A percentile compares a stretch with the other conserved stretches of the same genome.
These are phyloP conservation scores for Corynascus novoguineensis DNA, from an alignment of 495 filamentous ascomycete genomes.

Conservation along the genomic window DNA sequence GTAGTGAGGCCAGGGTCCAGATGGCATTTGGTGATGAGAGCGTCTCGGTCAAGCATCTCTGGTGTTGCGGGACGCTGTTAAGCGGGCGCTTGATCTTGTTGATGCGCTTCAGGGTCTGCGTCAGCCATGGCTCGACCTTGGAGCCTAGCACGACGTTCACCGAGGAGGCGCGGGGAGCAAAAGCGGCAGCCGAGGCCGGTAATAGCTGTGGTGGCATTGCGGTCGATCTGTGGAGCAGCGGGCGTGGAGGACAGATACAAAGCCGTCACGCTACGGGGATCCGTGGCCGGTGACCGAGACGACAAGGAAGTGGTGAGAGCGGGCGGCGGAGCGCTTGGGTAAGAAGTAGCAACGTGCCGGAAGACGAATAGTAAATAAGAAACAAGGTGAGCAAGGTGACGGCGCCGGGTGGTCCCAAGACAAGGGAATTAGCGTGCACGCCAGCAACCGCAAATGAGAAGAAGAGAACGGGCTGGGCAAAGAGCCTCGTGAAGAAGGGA, in stretches of 20 bases:
- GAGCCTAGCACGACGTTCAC: slow-evolving; percentile 90
- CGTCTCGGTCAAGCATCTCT: slow-evolving; percentile 93
- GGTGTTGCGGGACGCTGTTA: slow-evolving; percentile 96
- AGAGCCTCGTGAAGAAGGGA: slow-evolving; percentile 44
- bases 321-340: slow-evolving; percentile 46
- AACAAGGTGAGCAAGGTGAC: slow-evolving; percentile 44
- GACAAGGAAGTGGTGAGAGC: slow-evolving; percentile 42
- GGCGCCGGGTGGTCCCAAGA: slow-evolving; percentile 52
- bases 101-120: slow-evolving; percentile 91
- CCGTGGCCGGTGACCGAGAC: slow-evolving; percentile 10
- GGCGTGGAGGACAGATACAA: slow-evolving; percentile 18
- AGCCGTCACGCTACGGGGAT: neutral
- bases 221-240: slow-evolving; percentile 24
- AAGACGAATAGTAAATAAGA: slow-evolving; percentile 52
- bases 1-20: slow-evolving; percentile 91
- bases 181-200: slow-evolving; percentile 91
- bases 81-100: slow-evolving; percentile 96
- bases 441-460: slow-evolving; percentile 48
- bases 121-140: slow-evolving; percentile 97
- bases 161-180: slow-evolving; percentile 84
- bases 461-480: slow-evolving; percentile 44
- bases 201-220: slow-evolving; percentile 89
- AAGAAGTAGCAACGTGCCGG: slow-evolving; percentile 43
- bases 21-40: slow-evolving; percentile 87
- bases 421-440: slow-evolving; percentile 54